Conservation (phyloP, 1,284 basidiomycete species). For the Blastosporella zonata region DNA sequence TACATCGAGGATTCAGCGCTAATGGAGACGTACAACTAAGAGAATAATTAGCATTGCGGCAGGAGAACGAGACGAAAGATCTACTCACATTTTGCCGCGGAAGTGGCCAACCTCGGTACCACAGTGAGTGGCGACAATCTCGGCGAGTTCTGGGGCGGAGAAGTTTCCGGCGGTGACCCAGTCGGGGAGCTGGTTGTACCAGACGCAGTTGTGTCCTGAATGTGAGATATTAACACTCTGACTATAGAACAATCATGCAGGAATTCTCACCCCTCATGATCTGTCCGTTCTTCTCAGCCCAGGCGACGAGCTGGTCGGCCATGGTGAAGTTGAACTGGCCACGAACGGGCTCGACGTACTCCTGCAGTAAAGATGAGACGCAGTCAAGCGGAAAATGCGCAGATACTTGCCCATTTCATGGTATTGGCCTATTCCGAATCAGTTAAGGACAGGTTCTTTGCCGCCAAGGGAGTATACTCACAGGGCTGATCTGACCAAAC, state of each 20-base stretch:
- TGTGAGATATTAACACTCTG: too few relatives aligned
- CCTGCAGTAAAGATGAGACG: neutral
- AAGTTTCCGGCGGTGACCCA: constrained; percentile 48
- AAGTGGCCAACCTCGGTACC: constrained; percentile 45
- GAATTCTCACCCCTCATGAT: neutral
- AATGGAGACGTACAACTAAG: constrained; percentile 23
- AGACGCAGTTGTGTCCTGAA: constrained; percentile 48
- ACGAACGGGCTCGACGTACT: constrained; percentile 1
- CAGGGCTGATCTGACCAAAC: constrained; percentile 17
- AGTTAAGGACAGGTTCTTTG: neutral
- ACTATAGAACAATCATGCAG: too few relatives aligned
- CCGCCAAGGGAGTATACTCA: neutral
- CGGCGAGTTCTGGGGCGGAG: constrained; percentile 38
- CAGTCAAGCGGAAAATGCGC: neutral
- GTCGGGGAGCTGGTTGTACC: constrained; percentile 51
- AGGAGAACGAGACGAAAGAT: neutral
- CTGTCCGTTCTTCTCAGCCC: neutral
- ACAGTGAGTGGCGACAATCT: constrained; percentile 45
- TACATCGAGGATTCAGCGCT: constrained; percentile 1
- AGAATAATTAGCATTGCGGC: neutral
- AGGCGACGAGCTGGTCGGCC: constrained; percentile 1
- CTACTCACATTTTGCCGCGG: constrained; percentile 46
- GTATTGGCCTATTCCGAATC: constrained; percentile 9
- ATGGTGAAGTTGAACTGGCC: constrained; percentile 7
- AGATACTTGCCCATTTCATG: constrained; percentile 15